phyloP scores from a whole-genome alignment of 129 eudicot species.

The Calendula officinalis region DNA sequence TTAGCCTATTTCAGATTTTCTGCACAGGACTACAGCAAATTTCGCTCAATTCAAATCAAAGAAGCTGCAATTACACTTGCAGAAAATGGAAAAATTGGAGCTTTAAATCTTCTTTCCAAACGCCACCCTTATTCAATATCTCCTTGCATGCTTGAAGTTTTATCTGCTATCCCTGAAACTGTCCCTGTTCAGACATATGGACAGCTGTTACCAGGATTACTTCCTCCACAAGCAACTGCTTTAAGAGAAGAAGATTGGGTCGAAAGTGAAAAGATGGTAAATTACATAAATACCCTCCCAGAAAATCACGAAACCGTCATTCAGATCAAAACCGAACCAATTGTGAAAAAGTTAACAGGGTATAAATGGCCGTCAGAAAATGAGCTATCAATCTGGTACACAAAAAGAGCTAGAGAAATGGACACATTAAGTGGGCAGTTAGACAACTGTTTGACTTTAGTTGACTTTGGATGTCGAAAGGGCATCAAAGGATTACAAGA shows the following conservation, averaged over 20 bases:
- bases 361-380: constrained; percentile 67
- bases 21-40: constrained; percentile 73
- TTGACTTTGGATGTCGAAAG: constrained; percentile 74
- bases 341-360: constrained; percentile 47
- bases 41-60: constrained; percentile 63
- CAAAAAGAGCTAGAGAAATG: constrained; percentile 75
- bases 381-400: constrained; percentile 81
- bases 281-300: constrained; percentile 38
- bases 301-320: constrained; percentile 40
- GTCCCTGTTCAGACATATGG: constrained; percentile 81
- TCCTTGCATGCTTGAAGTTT: constrained; percentile 73
- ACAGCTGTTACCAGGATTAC: constrained; percentile 84
- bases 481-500: constrained; percentile 63
- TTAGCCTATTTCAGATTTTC: constrained; percentile 76
- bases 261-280: constrained; percentile 67
- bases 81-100: constrained; percentile 90
- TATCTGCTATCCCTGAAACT: constrained; percentile 95
- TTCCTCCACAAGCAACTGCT: constrained; percentile 56
- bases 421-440: constrained; percentile 89
- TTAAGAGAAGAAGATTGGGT: constrained; percentile 95
- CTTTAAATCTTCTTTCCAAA: constrained; percentile 88
- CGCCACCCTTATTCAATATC: constrained; percentile 82
- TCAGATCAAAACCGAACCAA: constrained; percentile 71
- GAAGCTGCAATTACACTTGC: constrained; percentile 86
- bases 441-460: constrained; percentile 67